Evolutionary conservation across 2,329 filamentous ascomycete species (phyloP).

Genomic region (Salinomyces thailandicus): DNA sequence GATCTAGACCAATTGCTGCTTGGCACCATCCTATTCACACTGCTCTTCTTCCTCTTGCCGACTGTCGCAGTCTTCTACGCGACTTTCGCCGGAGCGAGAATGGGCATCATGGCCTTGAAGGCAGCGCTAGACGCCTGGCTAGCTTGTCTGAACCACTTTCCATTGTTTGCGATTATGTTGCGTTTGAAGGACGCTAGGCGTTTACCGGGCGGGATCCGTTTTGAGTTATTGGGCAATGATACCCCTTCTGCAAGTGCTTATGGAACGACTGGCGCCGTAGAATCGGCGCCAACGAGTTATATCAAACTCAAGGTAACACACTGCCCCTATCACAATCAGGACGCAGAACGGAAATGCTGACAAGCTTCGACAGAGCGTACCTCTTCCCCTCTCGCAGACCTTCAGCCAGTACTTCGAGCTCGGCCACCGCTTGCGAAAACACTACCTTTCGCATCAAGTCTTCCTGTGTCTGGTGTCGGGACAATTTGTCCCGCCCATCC

Average conservation of each 20-base stretch:
- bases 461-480: slow-evolving; percentile 81
- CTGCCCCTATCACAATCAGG: neutral
- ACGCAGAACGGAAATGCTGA: too few species aligned
- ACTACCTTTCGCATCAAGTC: slow-evolving; percentile 84
- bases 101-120: slow-evolving; percentile 90
- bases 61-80: slow-evolving; percentile 95
- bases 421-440: slow-evolving; percentile 80
- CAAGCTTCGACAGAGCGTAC: slow-evolving; percentile 79
- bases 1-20: slow-evolving; percentile 93
- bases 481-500: slow-evolving; percentile 83
- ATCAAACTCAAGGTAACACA: slow-evolving; percentile 67
- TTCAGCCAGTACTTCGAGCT: slow-evolving; percentile 97
- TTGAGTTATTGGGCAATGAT: slow-evolving; percentile 57
- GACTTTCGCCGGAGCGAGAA: slow-evolving; percentile 86
- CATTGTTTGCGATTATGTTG: slow-evolving; percentile 92
- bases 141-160: slow-evolving; percentile 94
- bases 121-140: slow-evolving; percentile 82
- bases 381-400: slow-evolving; percentile 82
- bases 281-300: slow-evolving; percentile 57
- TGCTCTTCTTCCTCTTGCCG: slow-evolving; percentile 87
- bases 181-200: slow-evolving; percentile 84
- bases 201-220: slow-evolving; percentile 80
- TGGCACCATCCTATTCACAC: slow-evolving; percentile 89
- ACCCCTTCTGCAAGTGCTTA: slow-evolving; percentile 36
- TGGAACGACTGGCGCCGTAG: neutral